Evolutionary conservation across 2,329 filamentous ascomycete genomes (phyloP).

Genomic region (Xylariales sp.): DNA sequence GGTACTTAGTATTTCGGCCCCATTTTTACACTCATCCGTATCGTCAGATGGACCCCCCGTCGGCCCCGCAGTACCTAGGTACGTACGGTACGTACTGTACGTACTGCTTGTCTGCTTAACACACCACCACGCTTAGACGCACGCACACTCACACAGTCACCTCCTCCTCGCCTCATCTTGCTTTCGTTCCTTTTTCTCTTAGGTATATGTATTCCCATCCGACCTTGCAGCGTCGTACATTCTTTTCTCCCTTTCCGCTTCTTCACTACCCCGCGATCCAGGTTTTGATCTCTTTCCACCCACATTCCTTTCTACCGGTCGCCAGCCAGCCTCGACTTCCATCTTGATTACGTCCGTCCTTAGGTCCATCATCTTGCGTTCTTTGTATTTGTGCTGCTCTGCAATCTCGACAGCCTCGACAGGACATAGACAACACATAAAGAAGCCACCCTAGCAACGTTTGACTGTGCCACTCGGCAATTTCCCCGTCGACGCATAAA

Average conservation of each 20-base stretch:
- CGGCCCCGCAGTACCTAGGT: constrained; percentile 13
- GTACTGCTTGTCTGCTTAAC: not conserved
- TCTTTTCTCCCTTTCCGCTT: constrained; percentile 34
- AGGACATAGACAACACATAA: constrained; percentile 32
- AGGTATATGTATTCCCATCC: constrained; percentile 32
- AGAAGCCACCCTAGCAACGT: constrained; percentile 28
- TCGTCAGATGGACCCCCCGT: constrained; percentile 32
- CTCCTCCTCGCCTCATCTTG: constrained; percentile 29
- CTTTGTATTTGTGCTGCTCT: constrained; percentile 38
- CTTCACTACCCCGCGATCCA: constrained; percentile 28
- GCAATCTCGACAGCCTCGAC: constrained; percentile 40
- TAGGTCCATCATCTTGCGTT: constrained; percentile 2
- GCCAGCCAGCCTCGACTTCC: constrained; percentile 49
- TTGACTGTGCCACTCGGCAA: constrained; percentile 35
- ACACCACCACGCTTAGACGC: constrained; percentile 1
- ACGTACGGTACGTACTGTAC: no score
- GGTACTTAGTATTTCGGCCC: not conserved
- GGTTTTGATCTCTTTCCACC: constrained; percentile 39
- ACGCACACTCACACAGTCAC: constrained; percentile 4
- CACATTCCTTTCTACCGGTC: constrained; percentile 49
- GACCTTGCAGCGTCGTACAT: constrained; percentile 31
- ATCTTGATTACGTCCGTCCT: constrained; percentile 28
- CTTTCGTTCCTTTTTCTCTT: constrained; percentile 32
- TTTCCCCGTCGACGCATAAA: constrained; percentile 42
- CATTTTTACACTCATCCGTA: constrained; percentile 31